A percentile compares a stretch with the other conserved stretches of the same genome.
Conservation (phyloP, 2,329 filamentous ascomycete species). For the Xylariaceae sp. region DNA sequence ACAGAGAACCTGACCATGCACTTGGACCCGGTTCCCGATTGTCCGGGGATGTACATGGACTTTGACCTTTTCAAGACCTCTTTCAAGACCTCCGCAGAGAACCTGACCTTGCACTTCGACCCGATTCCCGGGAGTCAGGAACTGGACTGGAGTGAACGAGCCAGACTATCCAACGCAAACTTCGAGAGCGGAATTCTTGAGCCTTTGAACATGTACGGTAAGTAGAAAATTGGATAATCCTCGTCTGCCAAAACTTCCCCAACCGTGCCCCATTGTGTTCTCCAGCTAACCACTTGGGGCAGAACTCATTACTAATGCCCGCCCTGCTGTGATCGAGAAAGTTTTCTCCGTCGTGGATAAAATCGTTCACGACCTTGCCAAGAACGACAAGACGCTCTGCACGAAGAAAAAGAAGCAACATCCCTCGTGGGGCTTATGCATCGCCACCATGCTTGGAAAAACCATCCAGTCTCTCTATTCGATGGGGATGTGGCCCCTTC, state of each 20-base stretch:
- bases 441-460: conserved; percentile 14
- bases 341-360: conserved; percentile 11
- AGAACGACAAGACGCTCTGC: conserved; percentile 2
- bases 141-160: too few species aligned
- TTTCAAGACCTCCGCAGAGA: too few species aligned
- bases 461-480: conserved; percentile 15
- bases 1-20: too few species aligned
- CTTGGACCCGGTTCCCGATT: too few species aligned
- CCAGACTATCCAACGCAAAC: too few species aligned
- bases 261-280: too few species aligned
- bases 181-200: conserved; percentile 6
- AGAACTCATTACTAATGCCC: conserved; percentile 14
- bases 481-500: conserved; percentile 17
- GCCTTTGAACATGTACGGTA: conserved; percentile 19
- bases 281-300: too few species aligned
- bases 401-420: not conserved
- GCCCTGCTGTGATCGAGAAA: conserved; percentile 10
- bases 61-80: too few species aligned
- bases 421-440: conserved; percentile 4
- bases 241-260: too few species aligned
- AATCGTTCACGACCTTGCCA: conserved; percentile 12
- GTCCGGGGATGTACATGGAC: too few species aligned
- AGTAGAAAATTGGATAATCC: conserved; percentile 10
- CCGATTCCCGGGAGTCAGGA: too few species aligned
- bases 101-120: too few species aligned